Conservation (phyloP, 345 rosid species). For the Passiflora organensis region DNA sequence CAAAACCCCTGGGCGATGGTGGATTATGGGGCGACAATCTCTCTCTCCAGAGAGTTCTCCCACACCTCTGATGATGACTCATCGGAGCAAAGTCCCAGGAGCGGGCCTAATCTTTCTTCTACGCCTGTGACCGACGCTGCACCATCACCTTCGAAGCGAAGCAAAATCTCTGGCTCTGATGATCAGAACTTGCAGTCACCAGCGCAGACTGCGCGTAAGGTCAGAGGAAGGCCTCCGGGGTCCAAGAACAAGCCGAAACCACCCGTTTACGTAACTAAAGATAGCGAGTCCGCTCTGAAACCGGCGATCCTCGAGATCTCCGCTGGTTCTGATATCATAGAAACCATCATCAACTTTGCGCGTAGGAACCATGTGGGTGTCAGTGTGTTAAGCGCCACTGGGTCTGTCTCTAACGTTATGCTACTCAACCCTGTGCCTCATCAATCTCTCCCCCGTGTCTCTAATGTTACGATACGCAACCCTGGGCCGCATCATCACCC, state of each 20-base stretch:
- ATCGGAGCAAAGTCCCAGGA: slow-evolving; percentile 29
- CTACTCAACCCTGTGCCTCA: slow-evolving; percentile 42
- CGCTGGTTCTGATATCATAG: slow-evolving; percentile 45
- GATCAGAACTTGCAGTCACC: background rate
- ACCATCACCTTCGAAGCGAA: slow-evolving; percentile 5
- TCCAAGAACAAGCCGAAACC: slow-evolving; percentile 60
- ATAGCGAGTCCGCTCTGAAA: slow-evolving; percentile 33
- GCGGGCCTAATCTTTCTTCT: slow-evolving; percentile 10
- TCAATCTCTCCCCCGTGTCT: slow-evolving; percentile 23
- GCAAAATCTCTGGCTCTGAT: background rate
- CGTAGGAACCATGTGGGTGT: slow-evolving; percentile 27
- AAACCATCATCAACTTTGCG: slow-evolving; percentile 29
- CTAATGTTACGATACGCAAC: slow-evolving; percentile 12
- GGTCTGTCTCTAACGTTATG: slow-evolving; percentile 38
- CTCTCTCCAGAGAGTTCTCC: slow-evolving; percentile 31
- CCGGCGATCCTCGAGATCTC: slow-evolving; percentile 47
- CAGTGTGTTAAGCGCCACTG: slow-evolving; percentile 35
- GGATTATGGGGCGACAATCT: slow-evolving; percentile 21
- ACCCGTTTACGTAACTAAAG: slow-evolving; percentile 33
- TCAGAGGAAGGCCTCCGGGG: slow-evolving; percentile 51
- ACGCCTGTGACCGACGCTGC: background rate
- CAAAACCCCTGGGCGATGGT: slow-evolving; percentile 25
- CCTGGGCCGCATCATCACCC: no score
- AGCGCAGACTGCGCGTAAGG: slow-evolving; percentile 16
- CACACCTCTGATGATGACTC: slow-evolving; percentile 25